Evolutionary conservation across 2,329 filamentous ascomycete species (phyloP).

Genomic region (Pseudonectria foliicola): DNA sequence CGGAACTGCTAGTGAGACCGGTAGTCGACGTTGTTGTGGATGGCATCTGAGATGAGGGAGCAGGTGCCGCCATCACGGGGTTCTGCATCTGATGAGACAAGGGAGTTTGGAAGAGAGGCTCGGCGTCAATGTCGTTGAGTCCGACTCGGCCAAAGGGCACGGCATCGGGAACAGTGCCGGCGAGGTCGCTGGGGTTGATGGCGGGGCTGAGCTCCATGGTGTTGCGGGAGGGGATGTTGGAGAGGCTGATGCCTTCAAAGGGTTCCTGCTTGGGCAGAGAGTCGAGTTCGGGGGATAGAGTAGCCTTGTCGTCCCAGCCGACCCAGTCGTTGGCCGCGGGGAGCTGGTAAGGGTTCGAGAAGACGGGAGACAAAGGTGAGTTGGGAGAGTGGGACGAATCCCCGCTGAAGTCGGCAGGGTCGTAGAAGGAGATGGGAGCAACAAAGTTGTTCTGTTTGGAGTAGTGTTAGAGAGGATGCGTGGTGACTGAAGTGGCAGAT

Average conservation of each 20-base stretch:
- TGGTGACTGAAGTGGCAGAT: too few species aligned
- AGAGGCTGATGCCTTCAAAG: conserved; percentile 21
- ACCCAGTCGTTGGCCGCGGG: conserved; percentile 22
- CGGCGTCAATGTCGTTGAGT: conserved; percentile 21
- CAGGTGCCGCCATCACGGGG: conserved; percentile 13
- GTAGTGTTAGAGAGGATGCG: conserved; percentile 17
- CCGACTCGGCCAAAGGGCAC: conserved; percentile 21
- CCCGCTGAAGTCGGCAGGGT: conserved; percentile 22
- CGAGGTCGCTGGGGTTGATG: conserved; percentile 21
- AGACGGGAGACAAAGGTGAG: conserved; percentile 21
- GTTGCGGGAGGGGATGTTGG: conserved; percentile 18
- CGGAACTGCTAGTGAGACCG: too few species aligned
- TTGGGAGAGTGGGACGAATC: conserved; percentile 22
- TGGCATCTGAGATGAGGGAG: conserved; percentile 14
- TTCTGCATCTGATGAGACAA: conserved; percentile 16
- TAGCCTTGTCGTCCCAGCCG: conserved; percentile 22
- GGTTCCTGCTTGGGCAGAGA: conserved; percentile 21
- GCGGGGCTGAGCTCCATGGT: conserved; percentile 23
- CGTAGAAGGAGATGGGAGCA: conserved; percentile 19
- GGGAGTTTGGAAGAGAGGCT: conserved; percentile 22
- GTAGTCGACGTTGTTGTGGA: conserved; percentile 1
- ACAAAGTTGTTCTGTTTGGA: conserved; percentile 11
- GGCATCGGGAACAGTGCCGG: conserved; percentile 18
- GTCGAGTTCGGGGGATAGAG: conserved; percentile 20
- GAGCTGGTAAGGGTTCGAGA: conserved; percentile 21